These are phyloP conservation scores for Albifimbria verrucaria DNA, from an alignment of 2,329 filamentous ascomycete genomes.

Conservation along the genomic window DNA sequence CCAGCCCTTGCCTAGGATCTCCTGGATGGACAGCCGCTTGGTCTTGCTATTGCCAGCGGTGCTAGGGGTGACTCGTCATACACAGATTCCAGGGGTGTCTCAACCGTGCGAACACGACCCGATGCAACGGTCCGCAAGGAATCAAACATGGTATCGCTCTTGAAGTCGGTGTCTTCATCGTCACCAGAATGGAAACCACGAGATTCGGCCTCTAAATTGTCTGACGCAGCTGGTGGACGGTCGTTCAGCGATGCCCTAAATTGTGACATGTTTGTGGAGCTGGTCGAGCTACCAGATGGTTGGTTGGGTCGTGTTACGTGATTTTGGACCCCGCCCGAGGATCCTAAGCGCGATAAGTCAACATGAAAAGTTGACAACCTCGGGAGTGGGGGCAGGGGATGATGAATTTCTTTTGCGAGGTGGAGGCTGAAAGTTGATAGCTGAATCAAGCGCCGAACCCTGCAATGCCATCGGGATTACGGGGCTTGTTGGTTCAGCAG, in stretches of 20 bases:
- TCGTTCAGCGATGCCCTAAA: conserved; percentile 28
- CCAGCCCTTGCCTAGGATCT: conserved; percentile 53
- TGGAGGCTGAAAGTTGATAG: conserved; percentile 18
- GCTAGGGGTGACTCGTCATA: conserved; percentile 75
- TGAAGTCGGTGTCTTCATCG: conserved; percentile 75
- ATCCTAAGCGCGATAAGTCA: conserved; percentile 47
- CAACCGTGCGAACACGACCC: conserved; percentile 60
- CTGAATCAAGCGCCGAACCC: conserved; percentile 21
- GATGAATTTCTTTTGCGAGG: conserved; percentile 43
- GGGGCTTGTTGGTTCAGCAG: conserved; percentile 19
- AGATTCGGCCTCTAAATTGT: conserved; percentile 66
- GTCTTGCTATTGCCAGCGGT: conserved; percentile 50
- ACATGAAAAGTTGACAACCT: conserved; percentile 53
- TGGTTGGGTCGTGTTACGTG: conserved; percentile 37
- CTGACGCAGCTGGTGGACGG: conserved; percentile 42
- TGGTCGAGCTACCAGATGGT: conserved; percentile 38
- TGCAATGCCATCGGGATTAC: conserved; percentile 17
- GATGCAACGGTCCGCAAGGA: conserved; percentile 71
- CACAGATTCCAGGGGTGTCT: conserved; percentile 73
- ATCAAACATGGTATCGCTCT: conserved; percentile 75
- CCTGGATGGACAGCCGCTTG: conserved; percentile 56
- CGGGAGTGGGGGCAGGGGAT: conserved; percentile 51
- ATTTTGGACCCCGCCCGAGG: conserved; percentile 34
- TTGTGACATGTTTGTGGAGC: conserved; percentile 40
- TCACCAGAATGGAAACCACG: conserved; percentile 65